Base-by-base conservation (phyloP, 1,139 yeast genomes). In the Kodamaea anthophila region DNA sequence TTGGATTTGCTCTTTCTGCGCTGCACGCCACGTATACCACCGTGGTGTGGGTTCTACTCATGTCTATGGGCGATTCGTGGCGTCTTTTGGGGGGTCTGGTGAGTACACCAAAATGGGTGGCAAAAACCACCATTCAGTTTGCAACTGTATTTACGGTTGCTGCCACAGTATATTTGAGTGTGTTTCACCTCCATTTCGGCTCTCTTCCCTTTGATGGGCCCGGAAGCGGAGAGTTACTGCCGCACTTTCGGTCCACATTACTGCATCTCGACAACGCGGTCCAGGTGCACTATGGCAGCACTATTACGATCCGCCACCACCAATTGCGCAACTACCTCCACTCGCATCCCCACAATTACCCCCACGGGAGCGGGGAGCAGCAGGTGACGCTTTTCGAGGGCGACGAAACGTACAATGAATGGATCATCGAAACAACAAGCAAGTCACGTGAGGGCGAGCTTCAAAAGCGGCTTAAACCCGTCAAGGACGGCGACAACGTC, bases 281-380 rank as follows among this genome's bases (percentile, higher is more conserved):
- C 5, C 67, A 67, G 30, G 73, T 84, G 1, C 63, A 73, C 4
- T 77, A 64, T 49, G 94, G 93, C 3, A 71, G 85, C 30, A 62
- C 74, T 0, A 65, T 85, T 11, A 76, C 85, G 9, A 42, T 85
- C 10, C 74, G 85, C 40, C 93, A 84, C 50, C 45, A 55, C n/a
- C 61, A 65, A 11, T 52, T 79, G 18, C 82, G 81, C 23, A 70
- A 70, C 2, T 84, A 81, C 46, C 57, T 85, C 33, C 87, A 82
- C 44, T 80, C 94, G 0, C 85, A 81, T 44, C 58, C 68, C 24
- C 55, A 51, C 35, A 53, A 51, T 3, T 82, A 78, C 47, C 63
- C 61, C 21, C 51, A 65, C 1, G 84, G 83, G 0, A 65, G 85
- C 0, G 47, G 55, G 1, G 74, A 76, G 39, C 91, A 83, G 47